Percentiles rank a stretch among this genome's conserved stretches.
Conservation (phyloP, 306 rosid species). For the Medicago ruthenica region DNA sequence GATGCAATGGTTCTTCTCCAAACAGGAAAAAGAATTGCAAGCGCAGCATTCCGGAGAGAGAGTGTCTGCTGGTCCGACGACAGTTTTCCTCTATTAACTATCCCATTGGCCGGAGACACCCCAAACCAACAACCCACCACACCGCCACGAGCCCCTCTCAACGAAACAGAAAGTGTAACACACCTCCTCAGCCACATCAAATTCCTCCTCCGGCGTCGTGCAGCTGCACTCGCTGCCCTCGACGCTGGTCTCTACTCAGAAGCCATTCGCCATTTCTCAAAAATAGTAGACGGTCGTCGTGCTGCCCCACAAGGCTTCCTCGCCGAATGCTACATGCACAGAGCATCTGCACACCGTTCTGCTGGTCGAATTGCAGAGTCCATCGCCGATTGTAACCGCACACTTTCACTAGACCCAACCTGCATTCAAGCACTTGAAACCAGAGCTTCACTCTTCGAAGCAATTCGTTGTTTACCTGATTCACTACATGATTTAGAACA, state of each 20-base stretch:
- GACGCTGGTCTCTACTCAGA: constrained; percentile 85
- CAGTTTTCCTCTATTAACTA: constrained; percentile 63
- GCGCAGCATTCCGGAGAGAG: constrained; percentile 89
- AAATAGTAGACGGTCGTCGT: constrained; percentile 93
- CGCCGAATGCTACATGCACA: constrained; percentile 83
- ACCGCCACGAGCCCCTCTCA: constrained; percentile 52
- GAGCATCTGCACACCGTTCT: constrained; percentile 73
- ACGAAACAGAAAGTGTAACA: constrained; percentile 62
- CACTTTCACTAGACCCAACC: constrained; percentile 75
- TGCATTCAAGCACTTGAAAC: constrained; percentile 88
- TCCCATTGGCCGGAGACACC: constrained; percentile 46
- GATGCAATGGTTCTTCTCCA: constrained; percentile 98
- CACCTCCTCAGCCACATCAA: constrained; percentile 83
- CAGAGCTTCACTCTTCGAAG: constrained; percentile 78
- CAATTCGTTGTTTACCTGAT: constrained; percentile 84
- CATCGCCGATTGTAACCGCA: constrained; percentile 89
- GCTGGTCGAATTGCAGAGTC: constrained; percentile 85
- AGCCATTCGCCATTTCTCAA: constrained; percentile 90
- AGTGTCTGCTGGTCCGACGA: constrained; percentile 91
- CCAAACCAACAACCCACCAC: constrained; percentile 52
- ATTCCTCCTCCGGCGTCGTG: constrained; percentile 79
- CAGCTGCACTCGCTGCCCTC: constrained; percentile 88
- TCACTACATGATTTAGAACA: constrained; percentile 91
- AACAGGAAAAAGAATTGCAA: constrained; percentile 88
- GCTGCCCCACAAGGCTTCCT: constrained; percentile 90